phyloP scores from a whole-genome alignment of 495 filamentous ascomycete genomes.

The Aspergillus ellipticus region DNA sequence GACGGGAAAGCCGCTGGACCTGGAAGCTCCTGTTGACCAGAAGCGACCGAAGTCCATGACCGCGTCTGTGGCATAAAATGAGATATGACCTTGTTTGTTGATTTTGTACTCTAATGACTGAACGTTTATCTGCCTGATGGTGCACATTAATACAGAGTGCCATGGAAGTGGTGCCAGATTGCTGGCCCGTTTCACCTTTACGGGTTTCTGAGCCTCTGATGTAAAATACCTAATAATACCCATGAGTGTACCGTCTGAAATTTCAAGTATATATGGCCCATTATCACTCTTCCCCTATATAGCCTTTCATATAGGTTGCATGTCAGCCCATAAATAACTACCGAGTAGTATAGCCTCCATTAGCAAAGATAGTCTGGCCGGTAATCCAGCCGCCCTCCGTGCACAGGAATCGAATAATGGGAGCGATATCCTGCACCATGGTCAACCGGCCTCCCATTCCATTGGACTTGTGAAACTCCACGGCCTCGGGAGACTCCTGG shows the following conservation, averaged over 20 bases:
- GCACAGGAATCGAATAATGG: slow-evolving; percentile 34
- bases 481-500: slow-evolving; percentile 31
- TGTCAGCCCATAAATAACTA: slow-evolving; percentile 5
- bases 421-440: slow-evolving; percentile 33
- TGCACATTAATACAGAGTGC: neutral
- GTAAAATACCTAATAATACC: no score
- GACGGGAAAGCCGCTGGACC: slow-evolving; percentile 8
- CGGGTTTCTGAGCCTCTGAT: no score
- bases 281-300: no score
- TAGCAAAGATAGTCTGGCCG: slow-evolving; percentile 41
- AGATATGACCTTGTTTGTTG: slow-evolving; percentile 4
- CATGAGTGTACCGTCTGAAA: no score
- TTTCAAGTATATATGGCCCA: no score
- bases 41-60: slow-evolving; percentile 15
- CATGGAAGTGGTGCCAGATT: neutral
- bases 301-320: no score
- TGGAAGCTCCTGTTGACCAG: slow-evolving; percentile 5
- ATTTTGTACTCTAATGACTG: neutral
- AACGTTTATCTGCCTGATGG: neutral
- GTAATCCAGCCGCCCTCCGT: slow-evolving; percentile 38
- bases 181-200: neutral
- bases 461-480: slow-evolving; percentile 30
- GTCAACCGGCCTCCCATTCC: slow-evolving; percentile 33
- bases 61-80: slow-evolving; percentile 8
- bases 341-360: slow-evolving; percentile 38